Evolutionary conservation across 2,329 filamentous ascomycete species (phyloP).

Genomic region (Diaporthe ilicicola): DNA sequence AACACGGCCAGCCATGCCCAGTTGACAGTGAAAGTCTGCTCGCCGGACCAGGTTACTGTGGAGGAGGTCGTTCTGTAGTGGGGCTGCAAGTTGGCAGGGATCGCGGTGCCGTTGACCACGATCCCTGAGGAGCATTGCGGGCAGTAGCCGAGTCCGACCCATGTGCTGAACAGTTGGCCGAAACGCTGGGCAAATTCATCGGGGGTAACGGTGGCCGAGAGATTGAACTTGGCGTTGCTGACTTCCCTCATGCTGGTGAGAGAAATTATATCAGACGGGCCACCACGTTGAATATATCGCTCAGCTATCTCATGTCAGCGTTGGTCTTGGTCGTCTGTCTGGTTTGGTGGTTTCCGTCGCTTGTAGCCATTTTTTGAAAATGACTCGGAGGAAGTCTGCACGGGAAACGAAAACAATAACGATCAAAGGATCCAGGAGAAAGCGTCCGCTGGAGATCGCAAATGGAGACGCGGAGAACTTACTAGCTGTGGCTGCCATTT

Average conservation of each 20-base stretch:
- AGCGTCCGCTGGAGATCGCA: background rate
- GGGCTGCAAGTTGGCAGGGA: conserved; percentile 10
- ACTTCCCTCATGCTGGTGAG: background rate
- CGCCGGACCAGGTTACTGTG: conserved; percentile 6
- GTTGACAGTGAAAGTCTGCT: conserved; percentile 19
- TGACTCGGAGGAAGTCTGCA: too few relatives aligned
- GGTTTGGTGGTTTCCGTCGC: too few relatives aligned
- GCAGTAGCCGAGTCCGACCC: conserved; percentile 33
- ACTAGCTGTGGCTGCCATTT: conserved; percentile 11
- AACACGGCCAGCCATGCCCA: conserved; percentile 24
- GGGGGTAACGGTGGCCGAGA: conserved; percentile 8
- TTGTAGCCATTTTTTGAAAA: background rate
- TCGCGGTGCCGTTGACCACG: background rate
- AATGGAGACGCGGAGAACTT: background rate
- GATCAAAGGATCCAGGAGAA: too few relatives aligned
- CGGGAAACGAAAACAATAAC: too few relatives aligned
- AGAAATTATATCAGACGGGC: background rate
- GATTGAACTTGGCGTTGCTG: conserved; percentile 8
- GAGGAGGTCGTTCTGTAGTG: background rate
- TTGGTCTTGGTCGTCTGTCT: background rate
- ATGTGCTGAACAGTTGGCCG: conserved; percentile 34
- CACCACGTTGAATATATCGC: conserved; percentile 17
- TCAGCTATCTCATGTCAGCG: conserved; percentile 16
- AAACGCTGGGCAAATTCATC: conserved; percentile 26
- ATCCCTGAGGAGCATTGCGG: conserved; percentile 25